Conservation (phyloP, 1,139 yeast genomes). For the Meyerozyma smithsonii region DNA sequence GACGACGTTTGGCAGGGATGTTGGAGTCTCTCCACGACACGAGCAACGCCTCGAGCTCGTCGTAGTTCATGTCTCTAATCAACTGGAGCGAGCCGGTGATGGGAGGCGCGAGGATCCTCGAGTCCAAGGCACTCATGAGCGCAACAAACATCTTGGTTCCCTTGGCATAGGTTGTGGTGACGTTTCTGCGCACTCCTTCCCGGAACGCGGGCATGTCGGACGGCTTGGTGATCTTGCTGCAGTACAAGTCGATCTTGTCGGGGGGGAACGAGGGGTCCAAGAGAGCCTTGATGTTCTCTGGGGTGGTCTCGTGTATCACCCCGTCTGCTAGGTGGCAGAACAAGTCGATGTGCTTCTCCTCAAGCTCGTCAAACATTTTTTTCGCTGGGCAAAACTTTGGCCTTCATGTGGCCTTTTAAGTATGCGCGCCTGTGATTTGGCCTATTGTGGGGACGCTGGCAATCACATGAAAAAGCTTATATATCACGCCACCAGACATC, state of each 20-base stretch:
- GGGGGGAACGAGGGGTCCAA: conserved; percentile 24
- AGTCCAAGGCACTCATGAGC: conserved; percentile 23
- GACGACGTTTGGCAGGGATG: conserved; percentile 22
- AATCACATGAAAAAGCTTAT: conserved; percentile 12
- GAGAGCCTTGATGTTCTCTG: conserved; percentile 24
- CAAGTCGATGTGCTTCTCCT: conserved; percentile 24
- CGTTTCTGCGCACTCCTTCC: conserved; percentile 14
- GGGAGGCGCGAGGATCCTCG: conserved; percentile 31
- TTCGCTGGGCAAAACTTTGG: background rate
- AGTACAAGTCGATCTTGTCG: conserved; percentile 30
- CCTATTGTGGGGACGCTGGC: conserved; percentile 9
- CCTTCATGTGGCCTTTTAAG: conserved; percentile 6
- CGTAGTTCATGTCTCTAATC: conserved; percentile 32
- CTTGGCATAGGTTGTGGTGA: conserved; percentile 15
- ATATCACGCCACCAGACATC: background rate
- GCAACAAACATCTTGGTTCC: conserved; percentile 21
- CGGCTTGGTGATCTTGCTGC: conserved; percentile 24
- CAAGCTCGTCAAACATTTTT: conserved; percentile 15
- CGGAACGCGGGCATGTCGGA: conserved; percentile 27
- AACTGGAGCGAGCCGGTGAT: conserved; percentile 32
- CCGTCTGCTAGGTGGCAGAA: conserved; percentile 32
- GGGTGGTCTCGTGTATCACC: conserved; percentile 29
- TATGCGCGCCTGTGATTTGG: conserved; percentile 6
- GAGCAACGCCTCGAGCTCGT: conserved; percentile 27
- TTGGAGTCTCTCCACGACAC: conserved; percentile 38